Percentiles rank a stretch among this genome's conserved stretches.
Evolutionary conservation across 2,329 filamentous ascomycete species (phyloP).

Genomic region (Trichoderma citrinoviride): DNA sequence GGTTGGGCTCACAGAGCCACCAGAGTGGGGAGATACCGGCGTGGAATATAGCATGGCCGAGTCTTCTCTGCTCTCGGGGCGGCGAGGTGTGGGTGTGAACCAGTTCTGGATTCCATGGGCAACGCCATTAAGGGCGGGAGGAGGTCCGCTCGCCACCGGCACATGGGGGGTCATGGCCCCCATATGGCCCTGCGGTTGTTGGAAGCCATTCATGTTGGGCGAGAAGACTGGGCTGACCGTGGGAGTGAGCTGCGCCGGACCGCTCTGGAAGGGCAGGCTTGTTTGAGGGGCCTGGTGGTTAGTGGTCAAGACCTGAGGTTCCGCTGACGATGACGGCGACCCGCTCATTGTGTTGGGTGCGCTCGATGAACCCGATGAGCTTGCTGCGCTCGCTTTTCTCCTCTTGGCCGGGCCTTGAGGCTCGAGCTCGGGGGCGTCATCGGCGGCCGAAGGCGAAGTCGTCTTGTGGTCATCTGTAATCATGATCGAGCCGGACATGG

Average conservation of each 20-base stretch:
- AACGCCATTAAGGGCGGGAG: constrained; percentile 59
- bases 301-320: constrained; percentile 72
- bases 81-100: constrained; percentile 51
- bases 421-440: background rate
- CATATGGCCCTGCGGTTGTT: constrained; percentile 47
- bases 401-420: constrained; percentile 67
- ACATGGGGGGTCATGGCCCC: constrained; percentile 41
- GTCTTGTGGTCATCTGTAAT: constrained; percentile 99
- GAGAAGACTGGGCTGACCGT: constrained; percentile 53
- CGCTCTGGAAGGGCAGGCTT: constrained; percentile 37
- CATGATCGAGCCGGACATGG: constrained; percentile 84
- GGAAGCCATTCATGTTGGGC: constrained; percentile 45
- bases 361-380: no score
- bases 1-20: constrained; percentile 72
- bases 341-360: no score
- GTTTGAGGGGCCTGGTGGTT: constrained; percentile 68
- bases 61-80: constrained; percentile 64
- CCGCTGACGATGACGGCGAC: constrained; percentile 45
- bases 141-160: constrained; percentile 55
- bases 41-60: constrained; percentile 61
- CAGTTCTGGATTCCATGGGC: constrained; percentile 60
- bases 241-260: constrained; percentile 38
- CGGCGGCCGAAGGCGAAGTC: constrained; percentile 41
- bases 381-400: constrained; percentile 64
- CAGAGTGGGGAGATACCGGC: constrained; percentile 69